Base-by-base conservation (phyloP, 1,284 basidiomycete genomes). In the Rhodotorula sp. region DNA sequence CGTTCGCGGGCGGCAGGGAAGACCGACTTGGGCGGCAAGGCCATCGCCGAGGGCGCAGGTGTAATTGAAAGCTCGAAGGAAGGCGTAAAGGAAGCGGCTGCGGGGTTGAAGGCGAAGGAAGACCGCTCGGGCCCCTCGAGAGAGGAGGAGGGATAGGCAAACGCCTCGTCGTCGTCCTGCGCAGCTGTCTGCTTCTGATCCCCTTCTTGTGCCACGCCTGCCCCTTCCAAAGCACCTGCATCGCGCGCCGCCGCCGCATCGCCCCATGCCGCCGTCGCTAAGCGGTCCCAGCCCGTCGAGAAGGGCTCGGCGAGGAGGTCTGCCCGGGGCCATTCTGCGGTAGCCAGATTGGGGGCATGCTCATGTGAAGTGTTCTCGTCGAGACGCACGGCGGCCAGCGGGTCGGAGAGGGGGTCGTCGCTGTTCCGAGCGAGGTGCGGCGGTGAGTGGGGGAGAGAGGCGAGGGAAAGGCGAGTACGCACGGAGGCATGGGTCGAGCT, bases 301-400 rank as follows among this genome's bases (percentile, higher is more conserved):
- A 72, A 72, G 1, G 70, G 70, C 25, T 64, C 41, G 0, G 67
- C 64, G 44, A 69, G 61, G 4, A 70, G 50, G 48, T 71, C 67
- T 19, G 44, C 13, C 44, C 44, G 44, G 9, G 64, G 62, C 48
- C 32, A 60, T 6, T 34, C 7, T 1, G 32, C 5, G 13, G 17
- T 25, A n/a, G n/a, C n/a, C n/a, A n/a, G n/a, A 19, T 8, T 44
- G 4, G n/a, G 5, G 27, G 50, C 17, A 3, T n/a, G 41, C 1
- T 27, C 3, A 21, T 29, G 13, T 25, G 32, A 5, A 4, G 32
- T 8, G 17, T 32, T 0, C 0, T 9, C 25, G 36, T 46, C 22
- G n/a, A 15, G 0, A 22, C 36, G 10, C 8, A 27, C 15, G 21
- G 15, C 7, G 17, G 55, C 34, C 29, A 58, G 57, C 25, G 37